Percentiles rank a stretch among this genome's conserved stretches.
Conservation (phyloP, 1,139 yeast genomes). For the Geotrichum restrictum region DNA sequence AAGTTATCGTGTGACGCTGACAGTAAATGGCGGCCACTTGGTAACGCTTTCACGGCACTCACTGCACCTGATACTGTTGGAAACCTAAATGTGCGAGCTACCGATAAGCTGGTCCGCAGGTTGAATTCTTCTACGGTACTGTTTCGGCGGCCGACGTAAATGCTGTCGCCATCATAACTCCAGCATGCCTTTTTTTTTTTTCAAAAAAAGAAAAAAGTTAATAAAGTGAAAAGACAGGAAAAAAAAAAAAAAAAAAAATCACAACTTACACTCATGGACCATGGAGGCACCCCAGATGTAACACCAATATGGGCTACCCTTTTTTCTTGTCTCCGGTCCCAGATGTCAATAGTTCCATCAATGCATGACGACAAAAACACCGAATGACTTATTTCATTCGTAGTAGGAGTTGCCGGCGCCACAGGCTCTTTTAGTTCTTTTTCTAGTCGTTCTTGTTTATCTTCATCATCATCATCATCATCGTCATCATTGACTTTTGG, state of each 20-base stretch:
- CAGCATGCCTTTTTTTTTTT: slow-evolving; percentile 58
- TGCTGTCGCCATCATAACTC: slow-evolving; percentile 76
- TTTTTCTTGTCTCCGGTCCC: slow-evolving; percentile 66
- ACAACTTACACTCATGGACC: slow-evolving; percentile 66
- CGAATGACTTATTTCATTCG: slow-evolving; percentile 44
- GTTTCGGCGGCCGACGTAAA: slow-evolving; percentile 86
- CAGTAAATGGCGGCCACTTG: slow-evolving; percentile 70
- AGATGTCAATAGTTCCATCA: slow-evolving; percentile 75
- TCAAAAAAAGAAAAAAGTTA: slow-evolving; percentile 24
- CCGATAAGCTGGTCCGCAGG: slow-evolving; percentile 53
- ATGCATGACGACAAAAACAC: slow-evolving; percentile 76
- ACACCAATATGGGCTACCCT: slow-evolving; percentile 56
- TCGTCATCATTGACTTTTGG: slow-evolving; percentile 20
- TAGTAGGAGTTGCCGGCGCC: slow-evolving; percentile 12
- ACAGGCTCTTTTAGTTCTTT: slow-evolving; percentile 20
- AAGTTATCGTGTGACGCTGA: slow-evolving; percentile 92
- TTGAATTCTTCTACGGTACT: slow-evolving; percentile 84
- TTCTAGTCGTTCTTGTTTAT: slow-evolving; percentile 16
- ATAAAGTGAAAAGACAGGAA: not conserved
- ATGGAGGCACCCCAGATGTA: slow-evolving; percentile 75
- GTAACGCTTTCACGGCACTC: slow-evolving; percentile 73
- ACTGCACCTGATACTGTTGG: slow-evolving; percentile 93
- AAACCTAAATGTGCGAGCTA: slow-evolving; percentile 60
- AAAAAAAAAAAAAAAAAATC: not conserved
- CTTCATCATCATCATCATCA: slow-evolving; percentile 17